Percentiles rank a stretch among this genome's conserved stretches.
Conservation (phyloP, 1,284 basidiomycete genomes). For the Phellopilus nigrolimitatus region DNA sequence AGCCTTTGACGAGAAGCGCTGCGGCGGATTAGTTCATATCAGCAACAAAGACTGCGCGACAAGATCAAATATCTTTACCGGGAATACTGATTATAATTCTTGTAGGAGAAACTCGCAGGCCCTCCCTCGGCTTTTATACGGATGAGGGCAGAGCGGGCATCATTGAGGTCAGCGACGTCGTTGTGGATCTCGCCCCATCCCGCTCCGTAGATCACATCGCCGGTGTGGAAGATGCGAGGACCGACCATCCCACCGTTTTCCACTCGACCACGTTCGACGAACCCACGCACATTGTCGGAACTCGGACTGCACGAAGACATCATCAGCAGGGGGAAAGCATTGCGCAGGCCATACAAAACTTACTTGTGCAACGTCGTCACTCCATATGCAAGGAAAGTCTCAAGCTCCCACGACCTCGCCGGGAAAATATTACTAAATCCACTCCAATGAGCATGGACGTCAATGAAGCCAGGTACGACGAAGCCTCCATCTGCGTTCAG, state of each 20-base stretch:
- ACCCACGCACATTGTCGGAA: conserved; percentile 53
- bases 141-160: conserved; percentile 58
- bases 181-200: conserved; percentile 48
- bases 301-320: conserved; percentile 48
- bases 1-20: conserved; percentile 68
- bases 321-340: background rate
- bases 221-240: conserved; percentile 66
- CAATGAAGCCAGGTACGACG: conserved; percentile 66
- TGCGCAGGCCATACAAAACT: conserved; percentile 21
- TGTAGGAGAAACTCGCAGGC: conserved; percentile 63
- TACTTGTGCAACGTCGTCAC: conserved; percentile 75
- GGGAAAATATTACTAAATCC: conserved; percentile 49
- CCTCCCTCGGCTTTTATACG: conserved; percentile 70
- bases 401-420: conserved; percentile 65
- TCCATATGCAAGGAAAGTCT: conserved; percentile 72
- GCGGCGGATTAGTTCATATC: background rate
- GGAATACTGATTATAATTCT: conserved; percentile 68
- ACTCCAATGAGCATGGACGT: conserved; percentile 70
- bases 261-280: conserved; percentile 57
- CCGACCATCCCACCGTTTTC: conserved; percentile 65
- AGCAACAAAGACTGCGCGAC: background rate
- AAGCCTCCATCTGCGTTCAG: conserved; percentile 59
- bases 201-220: conserved; percentile 62
- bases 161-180: conserved; percentile 53
- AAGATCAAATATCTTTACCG: conserved; percentile 36